Conservation (phyloP, 331 rosid species). For the Malus hybrid region DNA sequence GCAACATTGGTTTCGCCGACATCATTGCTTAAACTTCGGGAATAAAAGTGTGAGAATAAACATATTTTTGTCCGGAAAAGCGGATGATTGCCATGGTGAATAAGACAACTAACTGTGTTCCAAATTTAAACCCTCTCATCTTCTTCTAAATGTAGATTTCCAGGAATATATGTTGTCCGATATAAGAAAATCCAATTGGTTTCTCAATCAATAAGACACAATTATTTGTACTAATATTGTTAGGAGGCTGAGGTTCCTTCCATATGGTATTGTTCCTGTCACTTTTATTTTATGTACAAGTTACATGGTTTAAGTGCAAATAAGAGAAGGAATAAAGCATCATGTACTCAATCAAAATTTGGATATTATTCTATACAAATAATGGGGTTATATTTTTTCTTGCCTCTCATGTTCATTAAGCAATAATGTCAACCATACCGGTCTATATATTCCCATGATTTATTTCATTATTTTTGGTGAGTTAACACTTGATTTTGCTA, state of each 20-base stretch:
- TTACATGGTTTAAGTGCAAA: conserved; percentile 6
- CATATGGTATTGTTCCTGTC: neutral
- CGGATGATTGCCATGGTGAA: neutral
- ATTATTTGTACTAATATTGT: too few species aligned
- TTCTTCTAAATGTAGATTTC: too few species aligned
- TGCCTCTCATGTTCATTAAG: too few species aligned
- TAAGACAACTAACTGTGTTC: too few species aligned
- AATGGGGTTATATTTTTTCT: too few species aligned
- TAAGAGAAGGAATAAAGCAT: conserved; percentile 10
- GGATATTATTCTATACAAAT: too few species aligned
- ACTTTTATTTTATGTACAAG: neutral
- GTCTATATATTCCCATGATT: neutral
- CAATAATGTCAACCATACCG: neutral
- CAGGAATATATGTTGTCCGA: too few species aligned
- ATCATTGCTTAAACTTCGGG: neutral
- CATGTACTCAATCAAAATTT: too few species aligned
- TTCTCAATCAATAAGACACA: too few species aligned
- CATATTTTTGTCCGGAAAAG: neutral
- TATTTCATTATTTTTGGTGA: neutral
- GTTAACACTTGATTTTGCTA: neutral
- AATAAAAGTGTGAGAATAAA: neutral
- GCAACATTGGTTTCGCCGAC: neutral
- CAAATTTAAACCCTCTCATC: fast-evolving
- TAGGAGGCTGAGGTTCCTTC: neutral
- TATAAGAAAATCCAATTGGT: too few species aligned